Percentiles rank a stretch among this genome's conserved stretches.
Evolutionary conservation across 2,329 filamentous ascomycete species (phyloP).

Genomic region (Aspergillus udagawae): DNA sequence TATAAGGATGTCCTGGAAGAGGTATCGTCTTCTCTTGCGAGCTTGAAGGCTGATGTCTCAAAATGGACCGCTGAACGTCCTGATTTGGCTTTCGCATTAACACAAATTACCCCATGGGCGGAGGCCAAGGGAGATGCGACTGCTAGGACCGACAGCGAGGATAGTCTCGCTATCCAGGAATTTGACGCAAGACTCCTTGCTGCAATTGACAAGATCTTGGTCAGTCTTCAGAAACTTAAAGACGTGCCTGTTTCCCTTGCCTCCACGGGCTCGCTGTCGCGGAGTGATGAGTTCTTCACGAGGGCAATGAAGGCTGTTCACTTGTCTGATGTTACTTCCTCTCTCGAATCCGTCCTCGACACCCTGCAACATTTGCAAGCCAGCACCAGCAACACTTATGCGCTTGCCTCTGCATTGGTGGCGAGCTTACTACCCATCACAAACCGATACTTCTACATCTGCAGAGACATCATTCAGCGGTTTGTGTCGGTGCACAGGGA

Average conservation of each 20-base stretch:
- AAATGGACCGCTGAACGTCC: conserved; percentile 48
- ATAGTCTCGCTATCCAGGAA: conserved; percentile 32
- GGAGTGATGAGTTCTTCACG: conserved; percentile 51
- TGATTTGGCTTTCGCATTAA: conserved; percentile 60
- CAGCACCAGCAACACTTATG: conserved; percentile 38
- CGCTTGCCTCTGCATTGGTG: conserved; percentile 55
- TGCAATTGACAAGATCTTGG: conserved; percentile 71
- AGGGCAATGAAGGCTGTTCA: conserved; percentile 58
- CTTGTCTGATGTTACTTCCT: conserved; percentile 50
- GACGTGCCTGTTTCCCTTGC: conserved; percentile 57
- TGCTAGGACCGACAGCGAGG: conserved; percentile 6
- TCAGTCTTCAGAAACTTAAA: conserved; percentile 67
- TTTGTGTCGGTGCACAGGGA: conserved; percentile 65
- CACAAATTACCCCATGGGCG: conserved; percentile 65
- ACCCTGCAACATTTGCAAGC: conserved; percentile 46
- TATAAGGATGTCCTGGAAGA: conserved; percentile 28
- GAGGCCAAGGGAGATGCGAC: conserved; percentile 25
- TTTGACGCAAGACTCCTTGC: conserved; percentile 59
- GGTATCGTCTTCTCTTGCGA: conserved; percentile 22
- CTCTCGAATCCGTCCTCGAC: conserved; percentile 44
- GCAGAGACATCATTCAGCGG: conserved; percentile 54
- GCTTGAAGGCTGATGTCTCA: conserved; percentile 41
- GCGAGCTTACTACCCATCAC: conserved; percentile 66
- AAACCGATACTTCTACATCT: conserved; percentile 65
- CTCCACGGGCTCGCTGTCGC: conserved; percentile 60